Evolutionary conservation across 1,139 yeast species (phyloP), one percentile per base, ranked within the genome.

Genomic region (Geotrichum phurueaensis): DNA sequence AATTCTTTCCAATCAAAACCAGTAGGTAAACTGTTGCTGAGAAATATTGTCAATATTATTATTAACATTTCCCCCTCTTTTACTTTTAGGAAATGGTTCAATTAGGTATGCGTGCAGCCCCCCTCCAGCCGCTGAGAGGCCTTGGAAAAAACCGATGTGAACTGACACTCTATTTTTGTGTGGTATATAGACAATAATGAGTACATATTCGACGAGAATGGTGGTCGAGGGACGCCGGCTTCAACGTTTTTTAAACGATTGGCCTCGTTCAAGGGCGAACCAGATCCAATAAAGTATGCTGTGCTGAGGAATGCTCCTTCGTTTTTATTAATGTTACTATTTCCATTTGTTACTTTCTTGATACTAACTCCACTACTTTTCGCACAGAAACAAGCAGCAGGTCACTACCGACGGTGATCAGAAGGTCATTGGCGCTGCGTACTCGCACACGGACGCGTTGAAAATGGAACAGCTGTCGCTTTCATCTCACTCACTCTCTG

Each of bases 181-280:
- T 39, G 18, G n/a, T 7, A 39, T 39, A 43, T n/a, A 64, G 78
- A 76, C 63, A 75, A 73, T 53, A 83, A 82, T 65, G 91, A 85
- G 71, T 85, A 84, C 68, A 76, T 84, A 48, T 85, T 85, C 66
- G 87, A 86, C 45, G 89, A 84, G 67, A 79, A 80, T 58, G 91
- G 89, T 36, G 89, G 89, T 6, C 78, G 80, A 60, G 89, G 89
- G 3, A 84, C 84, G 62, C 81, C 85, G 51, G 77, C 85, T 43
- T 78, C 85, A 62, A 79, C 87, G 10, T 84, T 85, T 64, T 76
- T 85, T 59, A 81, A 78, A 70, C 79, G 84, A 55, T 69, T 83
- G 45, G 80, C 85, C 25, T 70, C 67, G 12, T 61, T 62, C 56
- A 64, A 63, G 50, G 63, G 63, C 6, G 65, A 59, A 20, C 27